Evolutionary conservation across 164 flowering plant species (phyloP), one percentile per base, ranked within the genome.

Genomic region (Chimonanthus salicifolius): DNA sequence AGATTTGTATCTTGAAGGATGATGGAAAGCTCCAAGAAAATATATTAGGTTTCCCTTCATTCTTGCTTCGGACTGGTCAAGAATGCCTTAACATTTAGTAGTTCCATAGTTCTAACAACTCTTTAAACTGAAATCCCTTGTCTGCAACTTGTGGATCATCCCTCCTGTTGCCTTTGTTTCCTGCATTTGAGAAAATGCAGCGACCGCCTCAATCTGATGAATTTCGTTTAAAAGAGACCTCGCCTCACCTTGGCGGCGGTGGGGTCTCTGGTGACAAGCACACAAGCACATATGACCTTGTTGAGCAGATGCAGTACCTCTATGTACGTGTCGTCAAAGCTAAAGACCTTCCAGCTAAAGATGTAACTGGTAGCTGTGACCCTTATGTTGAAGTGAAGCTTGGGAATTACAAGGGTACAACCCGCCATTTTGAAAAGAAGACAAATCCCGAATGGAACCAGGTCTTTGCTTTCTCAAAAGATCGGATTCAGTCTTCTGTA

Each of bases 261-360:
- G 20, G 70, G 54, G 54, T 47, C 47, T 2, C 70, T 16, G 54
- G 70, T 33, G 90, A 88, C 77, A 89, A 86, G 80, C 84, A 86
- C 47, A 81, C 89, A n/a, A 85, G 90, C 68, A 90, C 97, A 20
- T 92, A 94, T 79, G 97, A 94, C 79, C 94, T 94, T 50, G 98
- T 94, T 8, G 98, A 94, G 80, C 76, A 83, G 72, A 92, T 94
- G 97, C 87, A 85, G 16, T 94, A 88, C 73, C 85, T 92, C 48
- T 94, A 87, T 78, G 98, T 94, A 5, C 80, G 98, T 70, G 97
- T 94, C 62, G 98, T 94, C 2, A 94, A 88, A 81, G 97, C 94
- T 21, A 89, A 89, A 45, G 94, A 92, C 1, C 94, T 94, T 73
- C 97, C 98, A 6, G 72, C 90, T 45, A 89, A 81, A 92, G 97